Conservation (phyloP, 2,329 filamentous ascomycete species). For the Fusarium nanum region DNA sequence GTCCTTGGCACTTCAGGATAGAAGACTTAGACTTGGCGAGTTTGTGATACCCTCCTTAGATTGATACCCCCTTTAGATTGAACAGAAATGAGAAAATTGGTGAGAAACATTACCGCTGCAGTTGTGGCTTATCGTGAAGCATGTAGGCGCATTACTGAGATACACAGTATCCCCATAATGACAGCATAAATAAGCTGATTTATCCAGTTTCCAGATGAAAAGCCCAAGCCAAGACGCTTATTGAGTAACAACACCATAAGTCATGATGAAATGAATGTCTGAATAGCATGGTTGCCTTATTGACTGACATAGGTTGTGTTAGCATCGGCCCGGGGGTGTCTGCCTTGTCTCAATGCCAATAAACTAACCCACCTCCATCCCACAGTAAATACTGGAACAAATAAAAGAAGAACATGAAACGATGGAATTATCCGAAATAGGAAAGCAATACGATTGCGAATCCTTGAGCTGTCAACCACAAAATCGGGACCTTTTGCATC, state of each 20-base stretch:
- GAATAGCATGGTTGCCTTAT: not conserved
- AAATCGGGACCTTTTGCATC: not conserved
- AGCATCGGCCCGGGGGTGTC: not conserved
- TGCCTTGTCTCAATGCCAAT: not conserved
- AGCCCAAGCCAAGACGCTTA: not conserved
- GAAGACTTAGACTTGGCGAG: not conserved
- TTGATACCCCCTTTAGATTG: not conserved
- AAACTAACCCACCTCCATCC: not conserved
- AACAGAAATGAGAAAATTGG: not conserved
- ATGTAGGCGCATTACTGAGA: not conserved
- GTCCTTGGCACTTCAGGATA: not conserved
- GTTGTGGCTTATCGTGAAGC: not conserved
- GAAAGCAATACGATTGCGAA: not conserved
- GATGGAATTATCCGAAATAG: not conserved
- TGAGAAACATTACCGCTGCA: not conserved
- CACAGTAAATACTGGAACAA: not conserved
- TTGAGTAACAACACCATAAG: not conserved
- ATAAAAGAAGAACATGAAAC: not conserved
- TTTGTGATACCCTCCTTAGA: not conserved
- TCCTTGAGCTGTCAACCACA: not conserved
- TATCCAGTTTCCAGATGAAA: not conserved
- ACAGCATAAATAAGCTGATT: not conserved
- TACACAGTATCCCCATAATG: not conserved
- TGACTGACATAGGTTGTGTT: not conserved
- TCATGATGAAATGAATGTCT: not conserved